Base-by-base conservation (phyloP, 1,139 yeast species). In the Kodamaea fungicola region DNA sequence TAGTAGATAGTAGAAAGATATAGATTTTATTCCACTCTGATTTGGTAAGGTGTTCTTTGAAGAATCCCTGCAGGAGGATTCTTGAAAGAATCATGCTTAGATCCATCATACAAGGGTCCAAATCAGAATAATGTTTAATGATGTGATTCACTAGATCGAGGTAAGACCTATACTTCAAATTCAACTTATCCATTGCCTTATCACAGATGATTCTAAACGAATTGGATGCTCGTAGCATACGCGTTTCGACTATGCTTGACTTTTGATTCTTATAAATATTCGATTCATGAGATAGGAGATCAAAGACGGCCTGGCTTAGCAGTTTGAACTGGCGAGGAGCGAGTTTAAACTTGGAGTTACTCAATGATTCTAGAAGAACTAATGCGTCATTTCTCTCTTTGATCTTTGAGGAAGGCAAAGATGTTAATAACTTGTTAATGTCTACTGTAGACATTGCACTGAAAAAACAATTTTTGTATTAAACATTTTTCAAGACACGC, bases 371-470 rank as follows among this genome's bases (percentile, higher is more conserved):
- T 16, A 80, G 55, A 16, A 57, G 57, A 22, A 52, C 55, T 10
- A 80, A 49, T 0, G 77, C 81, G 32, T 73, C 78, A 47, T 65
- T 76, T 30, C 85, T 56, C 12, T 78, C 82, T 43, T 71, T 74
- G 29, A 76, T 59, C 47, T 73, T 78, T 6, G 69, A 43, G 1
- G 85, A 79, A 22, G 48, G 49, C 36, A 64, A 52, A 8, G 49
- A 39, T 19, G 46, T 42, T 22, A 50, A 46, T 29, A 55, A 43
- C 35, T 43, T 47, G 35, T 44, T 34, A 35, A 58, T 47, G 26
- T 23, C 26, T 23, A 23, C 9, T 6, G 26, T 16, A 16, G 19
- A 16, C 19, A 16, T 8, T 9, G 10, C 10, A 23, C 6, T 23
- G 26, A n/a, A 23, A 23, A n/a, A n/a, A 8, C 3, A 23, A 23